These are phyloP conservation scores for Tuber melanosporum DNA, from an alignment of 495 filamentous ascomycete species.

Conservation along the genomic window DNA sequence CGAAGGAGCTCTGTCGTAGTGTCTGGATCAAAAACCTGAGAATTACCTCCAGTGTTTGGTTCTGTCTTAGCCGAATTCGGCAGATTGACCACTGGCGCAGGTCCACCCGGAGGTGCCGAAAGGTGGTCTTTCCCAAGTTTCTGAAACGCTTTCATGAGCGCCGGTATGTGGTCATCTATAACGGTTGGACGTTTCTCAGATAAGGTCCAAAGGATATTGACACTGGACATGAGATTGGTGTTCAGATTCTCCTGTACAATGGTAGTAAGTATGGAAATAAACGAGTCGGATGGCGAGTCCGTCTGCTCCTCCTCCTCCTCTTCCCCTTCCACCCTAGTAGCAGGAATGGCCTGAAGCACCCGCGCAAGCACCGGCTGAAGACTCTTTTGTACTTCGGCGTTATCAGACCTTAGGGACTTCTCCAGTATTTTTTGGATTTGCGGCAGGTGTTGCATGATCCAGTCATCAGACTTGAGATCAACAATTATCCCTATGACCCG, in stretches of 20 bases:
- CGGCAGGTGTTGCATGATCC: slow-evolving; percentile 69
- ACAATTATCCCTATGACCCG: slow-evolving; percentile 84
- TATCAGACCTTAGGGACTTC: slow-evolving; percentile 78
- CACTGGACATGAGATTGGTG: slow-evolving; percentile 70
- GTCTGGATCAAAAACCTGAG: slow-evolving; percentile 61
- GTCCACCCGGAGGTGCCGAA: slow-evolving; percentile 57
- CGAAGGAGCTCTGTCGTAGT: slow-evolving; percentile 80
- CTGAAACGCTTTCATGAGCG: slow-evolving; percentile 88
- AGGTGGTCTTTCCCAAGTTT: slow-evolving; percentile 93
- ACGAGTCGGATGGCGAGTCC: slow-evolving; percentile 60
- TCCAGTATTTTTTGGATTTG: slow-evolving; percentile 81
- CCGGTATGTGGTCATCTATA: slow-evolving; percentile 79
- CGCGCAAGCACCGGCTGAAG: slow-evolving; percentile 76
- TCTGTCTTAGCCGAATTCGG: slow-evolving; percentile 44
- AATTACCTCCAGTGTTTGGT: slow-evolving; percentile 47
- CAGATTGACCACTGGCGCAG: slow-evolving; percentile 41
- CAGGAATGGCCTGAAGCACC: slow-evolving; percentile 83
- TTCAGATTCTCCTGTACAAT: slow-evolving; percentile 77
- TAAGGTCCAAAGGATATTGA: slow-evolving; percentile 87
- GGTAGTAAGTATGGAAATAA: slow-evolving; percentile 69
- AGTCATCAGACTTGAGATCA: slow-evolving; percentile 77
- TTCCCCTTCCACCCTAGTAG: slow-evolving; percentile 84
- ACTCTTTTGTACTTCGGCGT: slow-evolving; percentile 84
- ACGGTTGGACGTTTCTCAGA: slow-evolving; percentile 74
- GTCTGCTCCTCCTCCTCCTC: slow-evolving; percentile 60